Evolutionary conservation across 1,284 basidiomycete species (phyloP), one percentile per base, ranked within the genome.

Genomic region (Heterobasidion irregulare): DNA sequence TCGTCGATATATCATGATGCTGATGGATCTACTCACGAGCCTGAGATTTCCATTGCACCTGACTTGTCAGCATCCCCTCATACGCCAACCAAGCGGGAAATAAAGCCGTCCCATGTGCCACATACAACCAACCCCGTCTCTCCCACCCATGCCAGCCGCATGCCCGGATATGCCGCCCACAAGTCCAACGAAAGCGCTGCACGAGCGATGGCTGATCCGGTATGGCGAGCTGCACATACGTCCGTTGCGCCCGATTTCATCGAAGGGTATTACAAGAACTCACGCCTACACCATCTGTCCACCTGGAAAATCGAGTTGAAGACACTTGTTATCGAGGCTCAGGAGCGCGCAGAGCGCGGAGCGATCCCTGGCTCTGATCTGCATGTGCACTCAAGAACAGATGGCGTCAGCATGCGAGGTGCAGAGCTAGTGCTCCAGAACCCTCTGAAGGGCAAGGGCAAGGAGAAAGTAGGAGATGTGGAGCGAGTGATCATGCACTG

Each of bases 231-330:
- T 19, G 80, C 86, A 19, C 86, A 98, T 67, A 99, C 96, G 0
- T 91, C 94, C 2, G 82, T 85, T 8, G 88, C 89, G 10, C 81
- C 88, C 0, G 88, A 86, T 59, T 99, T 97, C 66, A 87, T 98
- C 56, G 85, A 92, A 56, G 86, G 82, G 1, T 99, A 88, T 66
- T 98, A 95, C 72, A 86, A 88, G 68, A 89, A 97, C 66, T 95
- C 92, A 2, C 82, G 96, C 16, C 73, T 99, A 32, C 96, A 99
- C 63, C 89, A 96, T 65, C 72, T 99, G 15, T 89, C 92, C 15
- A 89, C 84, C 0, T 97, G 93, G 92, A 99, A 99, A 69, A 80
- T 89, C 0, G 93, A 97, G 64, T 76, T 98, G 47, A 86, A 86
- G 64, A 76, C 78, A 15, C 79, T 98, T 13, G 91, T 98, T 4